Percentiles rank a stretch among this genome's conserved stretches.
phyloP scores from a whole-genome alignment of 1,284 basidiomycete genomes.

The Pascua guehoae region DNA sequence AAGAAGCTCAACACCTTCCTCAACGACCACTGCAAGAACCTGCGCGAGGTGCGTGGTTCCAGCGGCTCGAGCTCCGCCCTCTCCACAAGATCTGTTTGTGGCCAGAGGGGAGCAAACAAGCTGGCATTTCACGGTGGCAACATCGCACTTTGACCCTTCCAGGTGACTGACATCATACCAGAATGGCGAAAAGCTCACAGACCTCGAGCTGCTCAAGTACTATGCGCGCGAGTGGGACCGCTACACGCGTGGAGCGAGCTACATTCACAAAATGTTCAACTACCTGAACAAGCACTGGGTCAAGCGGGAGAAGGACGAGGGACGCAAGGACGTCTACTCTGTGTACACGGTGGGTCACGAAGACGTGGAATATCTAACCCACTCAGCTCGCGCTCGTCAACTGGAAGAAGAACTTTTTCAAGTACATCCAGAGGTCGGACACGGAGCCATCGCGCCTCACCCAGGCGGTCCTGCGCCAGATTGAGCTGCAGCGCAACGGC shows the following conservation, averaged over 20 bases:
- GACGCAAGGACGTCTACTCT: constrained; percentile 88
- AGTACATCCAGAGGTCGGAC: constrained; percentile 62
- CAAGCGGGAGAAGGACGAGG: constrained; percentile 96
- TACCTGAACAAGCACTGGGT: constrained; percentile 99
- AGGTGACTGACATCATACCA: constrained; percentile 38
- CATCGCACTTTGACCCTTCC: background rate
- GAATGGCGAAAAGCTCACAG: constrained; percentile 75
- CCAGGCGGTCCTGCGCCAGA: constrained; percentile 78
- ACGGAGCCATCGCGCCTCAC: constrained; percentile 76
- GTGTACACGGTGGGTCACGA: constrained; percentile 80
- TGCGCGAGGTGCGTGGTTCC: constrained; percentile 59
- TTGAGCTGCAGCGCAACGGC: constrained; percentile 90
- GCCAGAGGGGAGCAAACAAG: constrained; percentile 11
- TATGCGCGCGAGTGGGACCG: constrained; percentile 93
- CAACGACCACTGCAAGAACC: constrained; percentile 66
- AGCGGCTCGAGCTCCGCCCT: background rate
- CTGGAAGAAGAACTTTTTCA: constrained; percentile 92
- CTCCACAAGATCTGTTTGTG: too few species aligned
- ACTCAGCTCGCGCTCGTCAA: constrained; percentile 84
- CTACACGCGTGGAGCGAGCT: constrained; percentile 94
- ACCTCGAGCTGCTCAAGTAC: constrained; percentile 83
- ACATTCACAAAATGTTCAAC: constrained; percentile 90
- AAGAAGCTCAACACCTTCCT: constrained; percentile 84
- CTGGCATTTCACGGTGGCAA: background rate
- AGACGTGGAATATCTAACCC: background rate